These are phyloP conservation scores for Phytophthora pseudosyringae DNA, from an alignment of 352 stramenopile genomes.

Conservation along the genomic window DNA sequence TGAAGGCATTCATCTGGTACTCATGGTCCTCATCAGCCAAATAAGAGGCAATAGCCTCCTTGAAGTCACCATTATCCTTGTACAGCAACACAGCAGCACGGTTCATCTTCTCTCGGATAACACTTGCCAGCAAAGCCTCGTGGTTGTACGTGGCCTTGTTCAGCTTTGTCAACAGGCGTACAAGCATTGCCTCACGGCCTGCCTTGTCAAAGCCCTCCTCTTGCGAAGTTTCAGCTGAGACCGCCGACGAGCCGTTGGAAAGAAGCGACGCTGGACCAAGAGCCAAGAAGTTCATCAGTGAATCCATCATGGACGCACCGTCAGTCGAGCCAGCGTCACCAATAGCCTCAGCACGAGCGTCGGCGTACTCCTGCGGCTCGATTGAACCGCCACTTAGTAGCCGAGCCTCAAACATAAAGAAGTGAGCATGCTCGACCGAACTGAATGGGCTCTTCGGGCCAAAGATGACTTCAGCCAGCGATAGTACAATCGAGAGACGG, in stretches of 20 bases:
- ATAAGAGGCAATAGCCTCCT: constrained; percentile 79
- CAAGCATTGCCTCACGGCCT: constrained; percentile 83
- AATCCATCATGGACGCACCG: constrained; percentile 85
- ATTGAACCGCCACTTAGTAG: constrained; percentile 85
- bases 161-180: constrained; percentile 84
- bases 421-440: constrained; percentile 85
- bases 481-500: constrained; percentile 83
- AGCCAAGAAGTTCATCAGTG: constrained; percentile 88
- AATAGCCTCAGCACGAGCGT: constrained; percentile 64
- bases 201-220: constrained; percentile 88
- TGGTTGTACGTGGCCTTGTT: constrained; percentile 87
- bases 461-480: constrained; percentile 85
- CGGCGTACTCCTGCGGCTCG: constrained; percentile 83
- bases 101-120: constrained; percentile 83
- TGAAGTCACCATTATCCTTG: constrained; percentile 81
- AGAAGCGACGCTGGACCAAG: constrained; percentile 74
- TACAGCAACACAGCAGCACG: constrained; percentile 83
- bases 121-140: constrained; percentile 67
- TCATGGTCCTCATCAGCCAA: constrained; percentile 82
- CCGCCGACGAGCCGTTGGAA: constrained; percentile 46
- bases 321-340: constrained; percentile 48
- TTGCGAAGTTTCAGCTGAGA: constrained; percentile 58
- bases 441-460: constrained; percentile 68
- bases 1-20: constrained; percentile 86
- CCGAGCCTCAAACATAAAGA: constrained; percentile 92